Percentiles rank a stretch among this genome's conserved stretches.
Evolutionary conservation across 768 basidiomycete genomes (phyloP).

Genomic region (Amanita thiersii): DNA sequence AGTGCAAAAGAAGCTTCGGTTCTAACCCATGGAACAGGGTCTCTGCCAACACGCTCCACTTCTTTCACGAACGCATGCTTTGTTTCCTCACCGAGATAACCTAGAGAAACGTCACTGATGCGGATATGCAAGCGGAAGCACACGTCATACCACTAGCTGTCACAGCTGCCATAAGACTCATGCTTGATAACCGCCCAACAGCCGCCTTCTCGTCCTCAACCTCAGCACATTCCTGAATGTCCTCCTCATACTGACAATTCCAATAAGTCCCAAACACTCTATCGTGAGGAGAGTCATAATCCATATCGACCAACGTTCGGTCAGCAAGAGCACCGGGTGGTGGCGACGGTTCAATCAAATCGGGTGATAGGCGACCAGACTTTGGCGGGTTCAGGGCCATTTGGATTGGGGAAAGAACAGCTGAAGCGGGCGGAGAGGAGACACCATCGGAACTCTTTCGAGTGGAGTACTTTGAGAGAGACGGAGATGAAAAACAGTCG

Average conservation of each 20-base stretch:
- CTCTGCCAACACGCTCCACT: conserved; percentile 57
- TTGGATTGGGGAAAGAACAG: not conserved
- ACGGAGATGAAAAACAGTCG: not conserved
- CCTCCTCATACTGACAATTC: conserved; percentile 6
- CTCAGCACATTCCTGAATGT: conserved; percentile 16
- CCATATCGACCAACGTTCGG: conserved; percentile 1
- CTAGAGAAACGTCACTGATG: conserved; percentile 22
- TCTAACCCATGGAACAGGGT: conserved; percentile 71
- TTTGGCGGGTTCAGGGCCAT: conserved; percentile 2
- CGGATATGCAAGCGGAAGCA: conserved; percentile 6
- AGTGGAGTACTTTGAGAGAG: not conserved
- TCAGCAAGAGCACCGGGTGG: not conserved
- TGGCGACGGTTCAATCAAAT: conserved; percentile 1
- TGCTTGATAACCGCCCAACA: conserved; percentile 80
- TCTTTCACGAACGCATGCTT: conserved; percentile 65
- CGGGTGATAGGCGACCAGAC: conserved; percentile 5
- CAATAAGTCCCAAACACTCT: conserved; percentile 2
- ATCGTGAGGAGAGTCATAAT: conserved; percentile 3
- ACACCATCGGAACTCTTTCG: not conserved
- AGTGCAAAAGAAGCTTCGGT: conserved; percentile 84
- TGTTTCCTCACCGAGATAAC: conserved; percentile 45
- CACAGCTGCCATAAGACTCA: conserved; percentile 88
- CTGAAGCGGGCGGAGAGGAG: not conserved
- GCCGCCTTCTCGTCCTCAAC: conserved; percentile 52
- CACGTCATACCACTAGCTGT: conserved; percentile 60